Evolutionary conservation across 192 early-diverging fungal genomes (phyloP).

Genomic region (Entomortierella lignicola): DNA sequence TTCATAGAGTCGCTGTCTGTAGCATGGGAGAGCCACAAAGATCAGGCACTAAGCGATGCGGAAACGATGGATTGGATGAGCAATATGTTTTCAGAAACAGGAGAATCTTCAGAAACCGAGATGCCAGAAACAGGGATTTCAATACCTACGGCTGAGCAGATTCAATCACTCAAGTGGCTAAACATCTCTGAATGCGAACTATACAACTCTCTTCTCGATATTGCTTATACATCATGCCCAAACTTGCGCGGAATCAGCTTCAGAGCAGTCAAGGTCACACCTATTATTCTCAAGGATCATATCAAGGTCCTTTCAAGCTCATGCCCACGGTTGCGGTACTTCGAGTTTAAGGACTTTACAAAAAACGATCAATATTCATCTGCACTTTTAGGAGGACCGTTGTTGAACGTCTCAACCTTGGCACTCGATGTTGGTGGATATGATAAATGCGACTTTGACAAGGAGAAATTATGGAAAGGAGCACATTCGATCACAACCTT

Average conservation of each 20-base stretch:
- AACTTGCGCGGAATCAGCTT: slow-evolving; percentile 17
- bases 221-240: slow-evolving; percentile 5
- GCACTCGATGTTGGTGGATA: neutral
- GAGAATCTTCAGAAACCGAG: neutral
- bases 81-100: neutral
- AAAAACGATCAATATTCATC: neutral
- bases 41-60: neutral
- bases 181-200: slow-evolving; percentile 1
- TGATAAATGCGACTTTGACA: too few relatives aligned
- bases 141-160: neutral
- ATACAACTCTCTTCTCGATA: slow-evolving; percentile 1
- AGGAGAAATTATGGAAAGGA: neutral
- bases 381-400: neutral
- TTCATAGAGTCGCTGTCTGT: slow-evolving; percentile 8
- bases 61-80: neutral
- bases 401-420: neutral
- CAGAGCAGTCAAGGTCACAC: neutral
- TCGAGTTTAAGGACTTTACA: slow-evolving; percentile 2
- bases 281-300: neutral
- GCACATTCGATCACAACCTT: slow-evolving; percentile 1
- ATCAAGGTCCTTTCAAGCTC: neutral
- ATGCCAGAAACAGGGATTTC: neutral
- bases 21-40: neutral
- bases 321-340: slow-evolving; percentile 12
- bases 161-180: slow-evolving; percentile 2